Evolutionary conservation across 2,329 filamentous ascomycete species (phyloP), one percentile per base, ranked within the genome.

Genomic region (Geoglossum cookeanum): DNA sequence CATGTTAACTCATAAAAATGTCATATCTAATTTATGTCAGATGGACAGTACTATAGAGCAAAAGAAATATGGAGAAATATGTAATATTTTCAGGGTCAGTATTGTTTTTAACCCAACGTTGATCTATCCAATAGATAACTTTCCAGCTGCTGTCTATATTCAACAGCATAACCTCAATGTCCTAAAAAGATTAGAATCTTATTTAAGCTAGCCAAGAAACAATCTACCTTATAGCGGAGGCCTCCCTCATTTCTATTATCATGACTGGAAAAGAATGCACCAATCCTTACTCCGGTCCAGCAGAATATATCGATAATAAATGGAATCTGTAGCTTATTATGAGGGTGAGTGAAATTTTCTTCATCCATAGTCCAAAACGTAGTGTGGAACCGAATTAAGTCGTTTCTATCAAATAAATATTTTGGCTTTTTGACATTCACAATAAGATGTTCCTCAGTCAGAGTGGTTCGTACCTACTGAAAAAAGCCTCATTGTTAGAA

Each of bases 1-100:
- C n/a, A 22, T 59, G 30, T 57, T 59, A 27, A 51, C 57, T 58
- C 6, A 22, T 58, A 15, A 30, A 56, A 3, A 30, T 29, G 39
- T 29, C 54, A 27, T 33, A 58, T 30, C 54, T 58, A 44, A 22
- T 11, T 42, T 42, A 42, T 42, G 13, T 42, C 3, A 42, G 39
- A 42, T 42, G 39, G 39, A 42, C 39, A 42, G 39, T 15, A 15
- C 39, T 4, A 42, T 15, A 42, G 3, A 42, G 39, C 3, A 42
- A 4, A 42, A 42, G 39, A 4, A 42, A 15, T 13, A 15, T 42
- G 39, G 4, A 42, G 39, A 15, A 15, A 42, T n/a, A 42, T n/a
- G 39, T 42, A 3, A 42, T 42, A 42, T 42, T 42, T 42, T 42
- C 13, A 15, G 13, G 7, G 39, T 42, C 39, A 42, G 1, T 42